These are phyloP conservation scores for Jackrogersella minutella DNA, from an alignment of 495 filamentous ascomycete genomes.

Conservation along the genomic window DNA sequence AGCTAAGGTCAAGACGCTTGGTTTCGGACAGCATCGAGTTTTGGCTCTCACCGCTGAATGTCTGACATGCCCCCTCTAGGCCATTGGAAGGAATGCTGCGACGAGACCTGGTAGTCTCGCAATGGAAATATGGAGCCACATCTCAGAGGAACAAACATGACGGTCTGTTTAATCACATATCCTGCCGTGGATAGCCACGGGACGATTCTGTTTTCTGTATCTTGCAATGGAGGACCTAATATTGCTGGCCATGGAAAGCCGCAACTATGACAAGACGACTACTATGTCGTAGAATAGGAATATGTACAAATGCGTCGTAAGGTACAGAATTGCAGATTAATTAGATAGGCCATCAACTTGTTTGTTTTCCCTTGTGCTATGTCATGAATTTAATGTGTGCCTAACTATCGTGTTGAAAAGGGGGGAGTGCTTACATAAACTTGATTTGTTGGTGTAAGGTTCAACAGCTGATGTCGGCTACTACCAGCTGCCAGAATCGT, in stretches of 20 bases:
- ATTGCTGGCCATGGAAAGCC: not conserved
- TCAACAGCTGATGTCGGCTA: not conserved
- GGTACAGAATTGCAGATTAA: constrained; percentile 14
- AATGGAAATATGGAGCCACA: constrained; percentile 14
- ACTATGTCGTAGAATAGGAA: not conserved
- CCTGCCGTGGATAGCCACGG: constrained; percentile 3
- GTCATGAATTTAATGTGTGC: no score
- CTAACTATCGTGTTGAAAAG: not conserved
- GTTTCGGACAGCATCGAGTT: not conserved
- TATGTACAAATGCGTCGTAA: not conserved
- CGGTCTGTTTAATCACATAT: constrained; percentile 31
- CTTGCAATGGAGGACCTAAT: constrained; percentile 3
- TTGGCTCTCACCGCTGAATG: not conserved
- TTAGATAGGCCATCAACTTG: constrained; percentile 14
- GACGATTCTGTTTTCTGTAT: constrained; percentile 25
- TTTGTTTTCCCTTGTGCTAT: constrained; percentile 8
- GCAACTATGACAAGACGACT: not conserved
- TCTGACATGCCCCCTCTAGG: constrained; percentile 1
- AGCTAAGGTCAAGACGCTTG: not conserved
- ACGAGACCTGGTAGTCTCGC: constrained; percentile 32
- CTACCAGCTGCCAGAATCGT: not conserved
- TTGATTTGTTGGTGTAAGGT: not conserved
- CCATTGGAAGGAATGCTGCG: constrained; percentile 9
- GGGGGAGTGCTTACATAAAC: constrained; percentile 20
- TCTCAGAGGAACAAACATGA: constrained; percentile 16